These are phyloP conservation scores for Wickerhamomyces kurtzmanii DNA, from an alignment of 805 yeast species.

Conservation along the genomic window DNA sequence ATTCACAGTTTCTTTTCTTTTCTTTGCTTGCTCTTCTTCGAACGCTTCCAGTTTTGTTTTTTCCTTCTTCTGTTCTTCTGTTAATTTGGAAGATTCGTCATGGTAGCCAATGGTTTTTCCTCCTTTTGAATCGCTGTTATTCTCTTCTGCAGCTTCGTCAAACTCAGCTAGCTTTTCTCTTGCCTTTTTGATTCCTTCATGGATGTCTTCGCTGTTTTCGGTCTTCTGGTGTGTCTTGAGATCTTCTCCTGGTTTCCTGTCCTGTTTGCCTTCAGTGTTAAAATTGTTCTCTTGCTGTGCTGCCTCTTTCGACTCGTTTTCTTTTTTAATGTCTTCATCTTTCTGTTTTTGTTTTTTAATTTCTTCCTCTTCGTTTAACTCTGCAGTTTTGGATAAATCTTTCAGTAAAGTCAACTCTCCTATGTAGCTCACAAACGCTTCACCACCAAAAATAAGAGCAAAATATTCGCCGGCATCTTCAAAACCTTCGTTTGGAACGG, in stretches of 20 bases:
- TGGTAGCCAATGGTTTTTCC: no score
- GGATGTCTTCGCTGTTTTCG: not conserved
- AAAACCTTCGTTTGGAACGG: conserved; percentile 61
- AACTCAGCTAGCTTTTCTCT: not conserved
- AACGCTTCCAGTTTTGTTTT: conserved; percentile 43
- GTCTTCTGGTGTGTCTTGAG: conserved; percentile 1
- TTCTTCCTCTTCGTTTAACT: conserved; percentile 36
- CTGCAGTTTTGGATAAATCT: conserved; percentile 59
- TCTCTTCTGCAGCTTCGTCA: conserved; percentile 1
- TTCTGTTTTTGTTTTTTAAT: no score
- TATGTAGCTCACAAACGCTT: conserved; percentile 75
- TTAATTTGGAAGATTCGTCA: no score
- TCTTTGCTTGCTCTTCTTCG: conserved; percentile 68
- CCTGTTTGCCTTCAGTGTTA: conserved; percentile 2
- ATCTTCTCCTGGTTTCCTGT: conserved; percentile 4
- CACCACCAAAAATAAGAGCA: conserved; percentile 78
- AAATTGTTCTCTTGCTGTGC: conserved; percentile 6
- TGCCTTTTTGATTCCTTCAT: not conserved
- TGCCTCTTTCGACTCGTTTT: conserved; percentile 16
- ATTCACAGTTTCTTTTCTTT: conserved; percentile 55
- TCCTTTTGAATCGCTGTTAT: conserved; percentile 1
- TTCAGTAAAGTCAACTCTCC: conserved; percentile 79
- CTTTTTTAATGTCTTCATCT: conserved; percentile 21
- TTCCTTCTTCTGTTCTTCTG: conserved; percentile 29
- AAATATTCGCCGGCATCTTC: conserved; percentile 70